Base-by-base conservation (phyloP, 202 grass and related monocot genomes). In the Zizania palustris region DNA sequence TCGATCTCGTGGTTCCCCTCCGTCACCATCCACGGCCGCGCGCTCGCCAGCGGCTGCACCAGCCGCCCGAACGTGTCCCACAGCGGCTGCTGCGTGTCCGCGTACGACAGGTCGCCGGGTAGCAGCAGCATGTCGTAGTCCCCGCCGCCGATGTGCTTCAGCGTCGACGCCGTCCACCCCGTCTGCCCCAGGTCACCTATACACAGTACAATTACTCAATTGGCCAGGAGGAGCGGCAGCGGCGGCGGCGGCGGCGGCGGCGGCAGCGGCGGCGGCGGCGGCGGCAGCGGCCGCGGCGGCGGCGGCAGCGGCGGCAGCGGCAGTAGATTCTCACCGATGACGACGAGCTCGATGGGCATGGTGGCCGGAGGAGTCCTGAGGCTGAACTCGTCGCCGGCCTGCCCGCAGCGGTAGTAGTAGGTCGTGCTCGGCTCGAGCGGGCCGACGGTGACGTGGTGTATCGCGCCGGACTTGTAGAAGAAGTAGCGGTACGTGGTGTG, bases 71-170 rank as follows among this genome's bases (percentile, higher is more conserved):
- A 91, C n/a, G 86, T 85, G 57, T 96, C 88, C 92, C 92, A 96
- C 60, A 87, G 69, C 4, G 73, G 73, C 58, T 94, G 83, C 39
- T 65, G 0, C 5, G 5, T 22, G 68, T 97, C 93, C 1, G 90
- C 93, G 71, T 93, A 97, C 11, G 93, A 87, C 16, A 97, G 83
- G 73, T 97, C 90, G 9, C 90, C 93, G 4, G 93, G 87, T 54
- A 93, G 73, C 16, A 97, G 83, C 5, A 90, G 87, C 73, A 85
- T 58, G 77, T 93, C 88, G 68, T 97, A 88, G 63, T 85, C 73
- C 0, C 42, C 57, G 8, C 16, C 54, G 0, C 71, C 80, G 42
- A 97, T 57, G 85, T 97, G 89, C 11, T 75, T 3, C 22, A 97
- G 85, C 35, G 93, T 97, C 10, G 90, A 88, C 0, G 60, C 76